Percentiles rank a stretch among this genome's conserved stretches.
These are phyloP conservation scores for Capsicum chinense DNA, from an alignment of 257 asterid species.

Conservation along the genomic window DNA sequence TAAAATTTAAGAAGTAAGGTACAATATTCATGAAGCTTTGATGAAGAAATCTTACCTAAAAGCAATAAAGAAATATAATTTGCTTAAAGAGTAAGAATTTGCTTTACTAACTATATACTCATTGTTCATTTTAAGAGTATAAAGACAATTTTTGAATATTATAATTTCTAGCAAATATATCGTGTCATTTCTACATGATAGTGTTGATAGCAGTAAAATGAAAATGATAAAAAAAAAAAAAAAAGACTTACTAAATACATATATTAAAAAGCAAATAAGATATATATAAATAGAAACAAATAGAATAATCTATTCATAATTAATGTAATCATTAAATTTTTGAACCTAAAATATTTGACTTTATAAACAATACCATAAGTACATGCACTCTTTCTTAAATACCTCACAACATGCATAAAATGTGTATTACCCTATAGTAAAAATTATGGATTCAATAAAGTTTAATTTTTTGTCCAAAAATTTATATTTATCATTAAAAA, in stretches of 20 bases:
- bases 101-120: not conserved
- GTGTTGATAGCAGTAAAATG: too few relatives aligned
- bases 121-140: too few relatives aligned
- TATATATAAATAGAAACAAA: too few relatives aligned
- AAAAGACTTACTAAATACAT: not conserved
- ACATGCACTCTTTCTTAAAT: not conserved
- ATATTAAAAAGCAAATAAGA: not conserved
- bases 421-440: not conserved
- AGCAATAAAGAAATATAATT: not conserved
- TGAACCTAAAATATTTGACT: not conserved
- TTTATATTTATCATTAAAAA: too few relatives aligned
- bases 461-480: too few relatives aligned
- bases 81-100: not conserved
- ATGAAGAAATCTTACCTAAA: slow-evolving; percentile 2
- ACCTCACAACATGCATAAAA: not conserved
- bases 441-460: too few relatives aligned
- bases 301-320: not conserved
- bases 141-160: too few relatives aligned
- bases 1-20: not conserved
- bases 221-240: too few relatives aligned
- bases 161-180: too few relatives aligned
- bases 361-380: not conserved
- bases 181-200: too few relatives aligned
- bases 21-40: not conserved
- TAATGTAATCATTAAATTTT: not conserved